Base-by-base conservation (phyloP, 805 yeast genomes). In the Yamadazyma insecticola region DNA sequence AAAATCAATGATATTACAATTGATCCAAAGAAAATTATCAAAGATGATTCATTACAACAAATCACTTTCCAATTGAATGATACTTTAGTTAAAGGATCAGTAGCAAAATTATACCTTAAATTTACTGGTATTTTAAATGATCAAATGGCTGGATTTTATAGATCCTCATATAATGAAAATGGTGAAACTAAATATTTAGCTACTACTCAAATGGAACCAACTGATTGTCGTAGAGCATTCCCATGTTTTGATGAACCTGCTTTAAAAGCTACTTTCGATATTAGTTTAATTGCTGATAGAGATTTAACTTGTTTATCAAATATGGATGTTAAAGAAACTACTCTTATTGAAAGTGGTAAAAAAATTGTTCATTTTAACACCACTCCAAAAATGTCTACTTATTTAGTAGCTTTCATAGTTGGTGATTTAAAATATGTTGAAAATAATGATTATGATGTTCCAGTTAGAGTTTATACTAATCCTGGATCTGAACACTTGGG, bases 301-400 rank as follows among this genome's bases (percentile, higher is more conserved):
- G 53, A 64, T 19, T 62, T 77, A 45, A 78, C 81, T 24, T 75
- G 78, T 45, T 65, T 80, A 48, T 78, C 85, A 21, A 80, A 80
- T 60, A 79, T 78, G 86, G 82, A 78, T 52, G 79, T 67, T 16
- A 69, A 67, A 41, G 59, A 58, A 22, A 76, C 77, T 37, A 61
- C 55, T 21, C 41, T 39, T 20, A 45, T 66, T 26, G 63, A 46
- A 13, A 66, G 61, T 23, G 67, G 63, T 43, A 71, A 65, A 47
- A 78, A 78, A 46, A 64, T 68, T 42, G 80, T 81, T 20, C 44
- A 48, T 16, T 83, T 84, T 67, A 78, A 81, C 51, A 69, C 81
- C n/a, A 78, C 92, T 17, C 94, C 94, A 12, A 55, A 75, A 44
- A 81, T 84, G 85, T 80, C 89, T 26, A 83, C 92, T n/a, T 84